A percentile compares a stretch with the other conserved stretches of the same genome.
Conservation (phyloP, 1,139 yeast species). For the Suhomyces taliae region DNA sequence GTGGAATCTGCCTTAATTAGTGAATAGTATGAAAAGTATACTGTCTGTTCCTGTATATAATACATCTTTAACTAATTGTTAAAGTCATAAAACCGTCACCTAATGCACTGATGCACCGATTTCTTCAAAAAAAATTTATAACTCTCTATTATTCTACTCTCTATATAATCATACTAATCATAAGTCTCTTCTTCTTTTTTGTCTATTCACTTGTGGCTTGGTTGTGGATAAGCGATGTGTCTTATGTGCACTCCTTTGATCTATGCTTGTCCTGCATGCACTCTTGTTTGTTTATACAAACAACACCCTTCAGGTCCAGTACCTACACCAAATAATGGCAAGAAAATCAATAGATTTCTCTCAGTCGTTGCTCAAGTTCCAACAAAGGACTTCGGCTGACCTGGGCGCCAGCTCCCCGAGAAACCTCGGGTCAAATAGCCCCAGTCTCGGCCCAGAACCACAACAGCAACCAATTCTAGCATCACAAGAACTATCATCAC, state of each 20-base stretch:
- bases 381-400: slow-evolving; percentile 4
- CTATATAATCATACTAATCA: no score
- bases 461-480: not conserved
- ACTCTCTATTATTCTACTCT: no score
- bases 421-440: not conserved
- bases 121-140: no score
- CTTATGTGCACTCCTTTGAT: not conserved
- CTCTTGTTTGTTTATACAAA: slow-evolving; percentile 5
- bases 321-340: slow-evolving; percentile 16
- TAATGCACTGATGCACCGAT: no score
- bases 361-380: slow-evolving; percentile 20
- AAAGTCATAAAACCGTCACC: no score
- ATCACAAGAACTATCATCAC: not conserved
- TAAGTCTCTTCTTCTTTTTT: no score
- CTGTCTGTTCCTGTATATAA: no score
- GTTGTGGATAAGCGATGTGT: no score
- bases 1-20: no score
- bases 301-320: not conserved
- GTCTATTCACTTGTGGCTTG: no score
- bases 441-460: not conserved
- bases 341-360: slow-evolving; percentile 23
- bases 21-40: no score
- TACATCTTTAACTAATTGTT: no score
- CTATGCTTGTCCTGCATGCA: not conserved
- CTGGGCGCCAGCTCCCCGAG: not conserved